A percentile compares a stretch with the other conserved stretches of the same genome.
Evolutionary conservation across 257 asterid species (phyloP).

Genomic region (Striga asiatica): DNA sequence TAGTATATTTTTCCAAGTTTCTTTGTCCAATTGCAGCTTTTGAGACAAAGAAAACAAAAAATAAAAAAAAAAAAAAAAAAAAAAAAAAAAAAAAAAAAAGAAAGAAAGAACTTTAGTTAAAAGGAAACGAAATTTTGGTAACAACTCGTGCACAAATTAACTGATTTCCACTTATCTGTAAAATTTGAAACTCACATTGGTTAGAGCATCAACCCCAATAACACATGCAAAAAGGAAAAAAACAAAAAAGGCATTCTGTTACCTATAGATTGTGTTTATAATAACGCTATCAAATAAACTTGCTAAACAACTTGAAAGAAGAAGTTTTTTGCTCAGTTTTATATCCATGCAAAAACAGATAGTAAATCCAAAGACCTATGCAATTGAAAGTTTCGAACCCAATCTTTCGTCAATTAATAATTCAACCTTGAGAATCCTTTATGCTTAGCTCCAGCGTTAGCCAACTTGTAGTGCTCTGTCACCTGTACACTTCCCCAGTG

Average conservation of each 20-base stretch:
- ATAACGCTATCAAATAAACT: background rate
- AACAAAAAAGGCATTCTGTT: background rate
- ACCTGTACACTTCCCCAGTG: slow-evolving; percentile 97
- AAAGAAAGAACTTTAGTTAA: no score
- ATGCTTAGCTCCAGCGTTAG: slow-evolving; percentile 91
- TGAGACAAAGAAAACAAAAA: no score
- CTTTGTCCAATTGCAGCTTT: no score
- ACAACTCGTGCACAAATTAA: no score
- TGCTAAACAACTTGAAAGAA: background rate
- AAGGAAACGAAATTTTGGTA: no score
- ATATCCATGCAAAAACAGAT: background rate
- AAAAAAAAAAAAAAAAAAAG: no score
- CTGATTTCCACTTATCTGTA: background rate
- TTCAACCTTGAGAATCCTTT: slow-evolving; percentile 92
- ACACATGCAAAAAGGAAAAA: background rate
- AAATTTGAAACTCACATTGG: background rate
- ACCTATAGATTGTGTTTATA: background rate
- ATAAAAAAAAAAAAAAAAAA: no score
- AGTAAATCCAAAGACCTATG: no score
- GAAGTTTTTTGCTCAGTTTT: background rate
- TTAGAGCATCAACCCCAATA: slow-evolving; percentile 11
- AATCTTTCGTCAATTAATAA: background rate
- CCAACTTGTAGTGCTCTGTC: slow-evolving; percentile 72
- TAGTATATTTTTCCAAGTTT: no score
- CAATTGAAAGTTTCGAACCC: background rate